Base-by-base conservation (phyloP, 495 filamentous ascomycete genomes). In the Daldinia loculata region DNA sequence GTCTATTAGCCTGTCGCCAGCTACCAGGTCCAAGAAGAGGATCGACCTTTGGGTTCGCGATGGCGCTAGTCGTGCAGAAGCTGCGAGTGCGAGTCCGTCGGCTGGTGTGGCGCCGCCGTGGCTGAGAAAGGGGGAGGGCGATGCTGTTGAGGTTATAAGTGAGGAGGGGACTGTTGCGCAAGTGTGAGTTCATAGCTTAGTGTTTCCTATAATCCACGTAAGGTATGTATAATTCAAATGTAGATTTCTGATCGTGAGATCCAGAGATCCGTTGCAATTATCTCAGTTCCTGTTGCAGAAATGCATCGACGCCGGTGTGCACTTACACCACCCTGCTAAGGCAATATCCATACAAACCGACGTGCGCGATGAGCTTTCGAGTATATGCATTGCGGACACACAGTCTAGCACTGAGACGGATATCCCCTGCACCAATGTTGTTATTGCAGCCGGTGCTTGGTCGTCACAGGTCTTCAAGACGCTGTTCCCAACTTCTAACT, bases 371-470 rank as follows among this genome's bases (percentile, higher is more conserved):
- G 74, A 84, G 60, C 62, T 90, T n/a, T 77, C 80, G 8, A 82
- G 82, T 53, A 70, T 89, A 6, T 74, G 80, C 14, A 77, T 90
- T 19, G 74, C 75, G 6, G 74, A 81, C 45, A 79, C 74, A 12
- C 77, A 80, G 32, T 76, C 81, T 5, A 83, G 85, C n/a, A 79
- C 78, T 2, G 86, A 84, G 56, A 82, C 85, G 11, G 85, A 86
- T 19, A 69, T 92, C 3, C 84, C 76, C 63, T 91, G 84, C 80
- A 84, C 77, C 55, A 84, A 80, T 56, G 43, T 95, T 22, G 75
- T 93, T 15, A 81, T 95, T 65, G 78, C 90, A 2, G 87, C 90
- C 0, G 91, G 92, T 15, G 84, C 87, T 0, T 95, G 92, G 92
- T 89, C 90, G 1, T 81, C 84, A 0, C 68, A 77, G 14, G 89